Evolutionary conservation across 352 stramenopile genomes (phyloP), one percentile per base, ranked within the genome.

Genomic region (Globisporangium perplexum): DNA sequence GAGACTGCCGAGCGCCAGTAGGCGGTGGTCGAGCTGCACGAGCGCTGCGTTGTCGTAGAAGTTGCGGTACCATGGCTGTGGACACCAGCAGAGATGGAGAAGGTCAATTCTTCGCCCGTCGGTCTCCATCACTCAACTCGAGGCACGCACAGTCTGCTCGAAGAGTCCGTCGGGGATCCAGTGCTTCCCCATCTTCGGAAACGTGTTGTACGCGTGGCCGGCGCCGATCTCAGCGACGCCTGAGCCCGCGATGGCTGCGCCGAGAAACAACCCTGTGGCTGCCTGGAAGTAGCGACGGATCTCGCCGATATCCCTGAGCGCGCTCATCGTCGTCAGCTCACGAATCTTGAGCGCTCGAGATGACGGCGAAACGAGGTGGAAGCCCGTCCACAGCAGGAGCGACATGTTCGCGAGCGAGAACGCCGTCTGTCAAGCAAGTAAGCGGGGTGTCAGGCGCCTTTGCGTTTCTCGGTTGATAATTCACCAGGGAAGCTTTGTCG

Each of bases 191-290:
- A 98, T 98, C 55, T 94, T 93, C 18, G 96, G 96, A 50, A 94
- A 99, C 44, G 84, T 96, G 66, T 99, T 98, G 83, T 97, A 99
- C n/a, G 93, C 93, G 17, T 83, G 80, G n/a, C 96, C 96, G 0
- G 92, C 96, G 68, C 98, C 96, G 63, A 98, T 98, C 38, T 96
- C 93, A 1, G 96, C 95, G 3, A 99, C 96, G 0, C 81, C 45
- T 2, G 75, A 74, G 0, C 78, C 75, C 1, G 69, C 73, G 10
- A 74, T 54, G 0, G 70, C 64, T 1, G 78, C 78, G 7, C 62
- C 58, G 3, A 71, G 54, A 4, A 72, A 72, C 17, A 89, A 38
- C 0, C 56, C 63, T 0, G 79, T 86, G 41, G 68, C 46, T 5
- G 51, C 63, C 50, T 83, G 44, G 23, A 86, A 68, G 38, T 83